phyloP scores from a whole-genome alignment of 495 filamentous ascomycete species.

The Emericellopsis terricola region DNA sequence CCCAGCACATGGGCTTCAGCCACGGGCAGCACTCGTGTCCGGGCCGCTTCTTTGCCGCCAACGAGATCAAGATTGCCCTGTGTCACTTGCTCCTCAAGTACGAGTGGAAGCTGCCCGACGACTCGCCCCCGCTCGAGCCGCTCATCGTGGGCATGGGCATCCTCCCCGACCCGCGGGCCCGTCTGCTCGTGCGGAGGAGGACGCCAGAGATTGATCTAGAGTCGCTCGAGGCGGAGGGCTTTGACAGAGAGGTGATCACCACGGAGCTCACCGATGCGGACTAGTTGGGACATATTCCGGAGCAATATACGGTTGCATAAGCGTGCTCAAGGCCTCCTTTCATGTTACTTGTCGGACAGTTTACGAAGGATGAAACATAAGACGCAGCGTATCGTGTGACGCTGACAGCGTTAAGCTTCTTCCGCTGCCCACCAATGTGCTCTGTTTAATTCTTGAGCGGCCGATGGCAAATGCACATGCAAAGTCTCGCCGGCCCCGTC shows the following conservation, averaged over 20 bases:
- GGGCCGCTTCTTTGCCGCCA: slow-evolving; percentile 31
- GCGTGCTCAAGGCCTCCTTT: too few species aligned
- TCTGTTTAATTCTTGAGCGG: too few species aligned
- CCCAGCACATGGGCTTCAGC: slow-evolving; percentile 24
- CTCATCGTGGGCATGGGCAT: background rate
- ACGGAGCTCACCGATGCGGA: background rate
- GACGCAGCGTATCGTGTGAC: too few species aligned
- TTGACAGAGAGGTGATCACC: background rate
- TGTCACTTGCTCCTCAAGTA: slow-evolving; percentile 23
- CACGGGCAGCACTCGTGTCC: slow-evolving; percentile 34
- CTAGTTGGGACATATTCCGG: too few species aligned
- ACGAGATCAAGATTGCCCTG: slow-evolving; percentile 31
- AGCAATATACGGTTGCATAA: too few species aligned
- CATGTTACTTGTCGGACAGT: too few species aligned
- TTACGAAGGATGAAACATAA: too few species aligned
- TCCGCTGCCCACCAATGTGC: too few species aligned
- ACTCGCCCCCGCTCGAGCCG: background rate
- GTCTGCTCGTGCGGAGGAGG: background rate
- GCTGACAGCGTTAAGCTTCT: too few species aligned
- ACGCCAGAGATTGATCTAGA: background rate
- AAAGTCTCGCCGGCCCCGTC: too few species aligned
- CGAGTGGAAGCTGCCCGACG: slow-evolving; percentile 21
- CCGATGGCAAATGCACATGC: too few species aligned
- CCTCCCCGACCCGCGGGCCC: background rate
- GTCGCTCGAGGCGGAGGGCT: background rate